Conservation (phyloP, 805 yeast species). For the Saccharomycopsis amapae region DNA sequence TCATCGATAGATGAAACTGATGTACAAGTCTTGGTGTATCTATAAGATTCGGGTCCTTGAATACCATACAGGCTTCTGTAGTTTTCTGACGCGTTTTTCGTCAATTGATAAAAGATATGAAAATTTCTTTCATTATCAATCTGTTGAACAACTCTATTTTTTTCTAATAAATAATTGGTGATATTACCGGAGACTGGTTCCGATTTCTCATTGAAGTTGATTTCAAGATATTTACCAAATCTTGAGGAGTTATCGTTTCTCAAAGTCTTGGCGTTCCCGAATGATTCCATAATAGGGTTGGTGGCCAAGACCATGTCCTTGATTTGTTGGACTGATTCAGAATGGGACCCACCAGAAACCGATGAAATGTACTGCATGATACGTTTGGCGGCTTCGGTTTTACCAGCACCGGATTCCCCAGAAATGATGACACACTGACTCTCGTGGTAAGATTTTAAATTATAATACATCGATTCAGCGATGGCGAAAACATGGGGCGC, state of each 20-base stretch:
- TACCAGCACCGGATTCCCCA: constrained; percentile 98
- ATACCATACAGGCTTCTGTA: constrained; percentile 83
- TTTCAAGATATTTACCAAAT: constrained; percentile 91
- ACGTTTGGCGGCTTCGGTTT: constrained; percentile 95
- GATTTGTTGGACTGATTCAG: constrained; percentile 71
- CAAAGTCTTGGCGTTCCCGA: constrained; percentile 90
- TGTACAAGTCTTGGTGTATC: constrained; percentile 84
- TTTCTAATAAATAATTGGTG: constrained; percentile 89
- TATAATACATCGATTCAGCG: constrained; percentile 95
- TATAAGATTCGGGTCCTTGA: constrained; percentile 88
- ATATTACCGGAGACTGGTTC: constrained; percentile 95
- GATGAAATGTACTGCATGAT: constrained; percentile 96
- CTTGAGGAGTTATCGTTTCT: constrained; percentile 86
- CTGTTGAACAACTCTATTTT: constrained; percentile 95
- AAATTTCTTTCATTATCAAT: constrained; percentile 88
- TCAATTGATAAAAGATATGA: constrained; percentile 93
- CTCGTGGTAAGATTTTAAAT: constrained; percentile 88
- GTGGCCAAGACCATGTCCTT: constrained; percentile 98
- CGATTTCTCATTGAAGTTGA: constrained; percentile 69
- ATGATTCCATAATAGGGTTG: constrained; percentile 82
- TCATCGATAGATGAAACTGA: constrained; percentile 86
- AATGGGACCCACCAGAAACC: constrained; percentile 62
- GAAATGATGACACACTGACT: constrained; percentile 96
- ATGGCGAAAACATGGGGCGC: constrained; percentile 98
- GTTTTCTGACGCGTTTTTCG: constrained; percentile 80